Base-by-base conservation (phyloP, 306 rosid genomes). In the Cicer yamashitae region DNA sequence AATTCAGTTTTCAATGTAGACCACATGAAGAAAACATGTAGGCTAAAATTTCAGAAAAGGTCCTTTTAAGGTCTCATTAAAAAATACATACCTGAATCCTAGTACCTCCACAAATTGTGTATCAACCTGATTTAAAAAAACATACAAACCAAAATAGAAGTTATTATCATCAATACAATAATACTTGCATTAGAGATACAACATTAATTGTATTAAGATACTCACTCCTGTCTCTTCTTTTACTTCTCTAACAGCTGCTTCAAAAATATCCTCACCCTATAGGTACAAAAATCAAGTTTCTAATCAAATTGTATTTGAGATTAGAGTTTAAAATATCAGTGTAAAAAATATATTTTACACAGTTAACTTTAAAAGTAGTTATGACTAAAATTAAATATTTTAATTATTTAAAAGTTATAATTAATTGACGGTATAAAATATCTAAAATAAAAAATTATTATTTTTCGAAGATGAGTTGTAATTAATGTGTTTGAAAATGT, bases 161-260 rank as follows among this genome's bases (percentile, higher is more conserved):
- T 39, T 20, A 9, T 71, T 17, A 79, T 0, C 10, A 65, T 15
- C 57, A 18, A 54, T 63, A 77, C 8, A 51, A 74, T 41, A 14
- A 68, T 57, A 38, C 34, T 40, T 10, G 39, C 39, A 57, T 71
- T 72, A 22, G 38, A 22, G 38, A 40, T 79, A n/a, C 44, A 22
- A 61, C 56, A 43, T n/a, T 30, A 30, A 30, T 30, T 54, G 64
- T 70, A 70, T 57, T 47, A 67, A 74, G 13, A 63, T 18, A 79
- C 90, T 41, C 53, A 87, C 90, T 73, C 88, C 90, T 25, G 90
- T 87, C 84, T 87, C 90, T 82, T 87, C 90, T 76, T 87, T 84
- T 52, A 87, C 90, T 84, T 87, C 90, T 84, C 90, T 81, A 18
- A 60, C 53, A 44, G 88, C 88, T 61, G 86, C 79, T 48, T 44